Percentiles rank a stretch among this genome's conserved stretches.
Evolutionary conservation across 2,329 filamentous ascomycete genomes (phyloP).

Genomic region (Apiospora sp.): DNA sequence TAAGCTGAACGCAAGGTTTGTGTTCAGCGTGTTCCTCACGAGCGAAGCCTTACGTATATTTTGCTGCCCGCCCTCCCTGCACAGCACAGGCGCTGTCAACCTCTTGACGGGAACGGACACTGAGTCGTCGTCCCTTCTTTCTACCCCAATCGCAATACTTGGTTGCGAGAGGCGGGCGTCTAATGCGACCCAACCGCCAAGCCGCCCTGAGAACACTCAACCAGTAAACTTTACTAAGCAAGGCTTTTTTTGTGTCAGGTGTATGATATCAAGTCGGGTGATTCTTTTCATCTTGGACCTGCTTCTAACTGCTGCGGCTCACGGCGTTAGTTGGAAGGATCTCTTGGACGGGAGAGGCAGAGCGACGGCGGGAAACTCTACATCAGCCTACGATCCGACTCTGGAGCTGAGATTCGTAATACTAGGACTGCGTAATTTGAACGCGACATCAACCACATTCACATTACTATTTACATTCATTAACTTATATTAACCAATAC

Average conservation of each 20-base stretch:
- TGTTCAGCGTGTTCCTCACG: background rate
- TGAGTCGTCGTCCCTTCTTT: background rate
- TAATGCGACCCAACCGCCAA: background rate
- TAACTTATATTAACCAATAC: background rate
- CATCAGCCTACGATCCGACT: background rate
- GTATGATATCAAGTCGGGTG: background rate
- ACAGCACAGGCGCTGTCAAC: background rate
- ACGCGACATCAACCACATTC: background rate
- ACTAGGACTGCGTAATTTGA: background rate
- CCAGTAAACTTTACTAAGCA: background rate
- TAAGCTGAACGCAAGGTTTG: constrained; percentile 6
- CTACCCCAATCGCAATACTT: background rate
- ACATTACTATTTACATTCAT: background rate
- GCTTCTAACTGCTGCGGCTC: constrained; percentile 8
- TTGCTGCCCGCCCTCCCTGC: background rate
- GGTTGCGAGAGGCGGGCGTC: background rate
- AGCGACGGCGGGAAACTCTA: background rate
- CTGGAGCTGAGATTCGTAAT: background rate
- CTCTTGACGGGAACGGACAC: background rate
- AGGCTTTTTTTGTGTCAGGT: background rate
- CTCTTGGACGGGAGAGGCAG: background rate
- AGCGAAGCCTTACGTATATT: background rate
- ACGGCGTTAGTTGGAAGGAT: background rate
- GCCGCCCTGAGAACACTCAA: background rate
- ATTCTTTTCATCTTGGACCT: background rate